These are phyloP conservation scores for Psidium friedrichsthalianum DNA, from an alignment of 345 rosid species.

Conservation along the genomic window DNA sequence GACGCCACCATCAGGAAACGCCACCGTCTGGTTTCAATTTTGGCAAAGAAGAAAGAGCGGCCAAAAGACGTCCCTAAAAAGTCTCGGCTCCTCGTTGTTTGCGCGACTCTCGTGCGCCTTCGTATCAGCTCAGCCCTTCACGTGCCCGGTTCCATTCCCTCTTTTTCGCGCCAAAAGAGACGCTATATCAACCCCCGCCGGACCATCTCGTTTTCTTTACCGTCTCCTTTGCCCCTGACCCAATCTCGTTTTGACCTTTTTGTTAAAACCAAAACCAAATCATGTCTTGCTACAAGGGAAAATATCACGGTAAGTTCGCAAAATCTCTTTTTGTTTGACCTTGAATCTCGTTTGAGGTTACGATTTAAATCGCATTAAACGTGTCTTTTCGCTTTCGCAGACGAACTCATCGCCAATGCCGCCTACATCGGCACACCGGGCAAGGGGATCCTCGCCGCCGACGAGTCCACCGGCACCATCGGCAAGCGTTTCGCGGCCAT, in stretches of 20 bases:
- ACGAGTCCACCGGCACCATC: constrained; percentile 9
- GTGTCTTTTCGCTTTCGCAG: neutral
- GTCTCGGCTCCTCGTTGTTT: neutral
- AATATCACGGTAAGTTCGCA: neutral
- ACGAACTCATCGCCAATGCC: constrained; percentile 9
- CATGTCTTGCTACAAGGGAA: constrained; percentile 14
- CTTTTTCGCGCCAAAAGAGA: neutral
- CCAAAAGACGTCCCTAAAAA: neutral
- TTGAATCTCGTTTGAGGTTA: neutral
- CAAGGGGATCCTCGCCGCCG: constrained; percentile 10
- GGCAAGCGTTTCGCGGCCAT: constrained; percentile 9
- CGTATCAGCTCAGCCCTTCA: neutral
- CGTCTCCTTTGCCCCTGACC: too few species aligned
- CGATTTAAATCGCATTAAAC: neutral
- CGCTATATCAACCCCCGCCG: neutral
- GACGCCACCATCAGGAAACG: neutral
- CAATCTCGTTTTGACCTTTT: too few species aligned
- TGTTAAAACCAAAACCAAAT: neutral
- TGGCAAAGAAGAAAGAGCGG: neutral
- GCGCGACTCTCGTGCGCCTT: too few species aligned
- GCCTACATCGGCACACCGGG: constrained; percentile 10
- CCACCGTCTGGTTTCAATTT: neutral
- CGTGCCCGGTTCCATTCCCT: neutral
- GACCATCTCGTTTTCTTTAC: neutral
- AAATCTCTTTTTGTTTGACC: neutral